Conservation (phyloP, 1,139 yeast species). For the Saccharomyces pastorianus region DNA sequence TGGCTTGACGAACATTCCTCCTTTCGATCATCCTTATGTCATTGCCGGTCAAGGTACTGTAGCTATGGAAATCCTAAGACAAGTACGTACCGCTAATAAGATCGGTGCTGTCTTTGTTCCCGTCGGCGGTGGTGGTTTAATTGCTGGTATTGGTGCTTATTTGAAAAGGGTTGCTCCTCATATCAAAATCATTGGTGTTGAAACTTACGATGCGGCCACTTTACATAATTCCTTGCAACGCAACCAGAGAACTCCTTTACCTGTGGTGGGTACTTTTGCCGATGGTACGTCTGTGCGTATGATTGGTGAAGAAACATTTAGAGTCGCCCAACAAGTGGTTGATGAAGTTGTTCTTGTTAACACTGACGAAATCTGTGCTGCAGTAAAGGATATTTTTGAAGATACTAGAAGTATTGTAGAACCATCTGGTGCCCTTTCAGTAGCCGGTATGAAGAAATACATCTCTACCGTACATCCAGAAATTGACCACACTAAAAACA, state of each 20-base stretch:
- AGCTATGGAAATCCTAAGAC: constrained; percentile 87
- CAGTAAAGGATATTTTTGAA: constrained; percentile 90
- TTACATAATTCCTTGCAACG: constrained; percentile 62
- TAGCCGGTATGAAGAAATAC: constrained; percentile 88
- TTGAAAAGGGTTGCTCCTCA: constrained; percentile 96
- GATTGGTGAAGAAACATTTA: constrained; percentile 85
- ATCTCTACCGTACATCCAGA: constrained; percentile 52
- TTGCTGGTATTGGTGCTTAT: constrained; percentile 86
- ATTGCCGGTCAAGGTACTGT: constrained; percentile 99
- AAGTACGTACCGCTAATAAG: constrained; percentile 55
- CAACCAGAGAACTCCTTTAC: constrained; percentile 48
- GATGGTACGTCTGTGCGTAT: constrained; percentile 97
- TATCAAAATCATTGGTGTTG: constrained; percentile 90
- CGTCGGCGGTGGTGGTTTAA: constrained; percentile 95
- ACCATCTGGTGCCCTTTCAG: constrained; percentile 94
- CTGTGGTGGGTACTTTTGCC: constrained; percentile 92
- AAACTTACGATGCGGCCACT: constrained; percentile 91
- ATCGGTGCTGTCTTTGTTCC: constrained; percentile 85
- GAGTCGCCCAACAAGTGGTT: constrained; percentile 66
- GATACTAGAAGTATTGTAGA: constrained; percentile 92
- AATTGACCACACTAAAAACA: constrained; percentile 59
- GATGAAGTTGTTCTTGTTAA: constrained; percentile 83
- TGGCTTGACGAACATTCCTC: constrained; percentile 84
- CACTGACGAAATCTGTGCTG: constrained; percentile 96
- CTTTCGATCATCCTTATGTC: constrained; percentile 94